A percentile compares a stretch with the other conserved stretches of the same genome.
Evolutionary conservation across 2,329 filamentous ascomycete species (phyloP).

Genomic region (Helotiales sp.): DNA sequence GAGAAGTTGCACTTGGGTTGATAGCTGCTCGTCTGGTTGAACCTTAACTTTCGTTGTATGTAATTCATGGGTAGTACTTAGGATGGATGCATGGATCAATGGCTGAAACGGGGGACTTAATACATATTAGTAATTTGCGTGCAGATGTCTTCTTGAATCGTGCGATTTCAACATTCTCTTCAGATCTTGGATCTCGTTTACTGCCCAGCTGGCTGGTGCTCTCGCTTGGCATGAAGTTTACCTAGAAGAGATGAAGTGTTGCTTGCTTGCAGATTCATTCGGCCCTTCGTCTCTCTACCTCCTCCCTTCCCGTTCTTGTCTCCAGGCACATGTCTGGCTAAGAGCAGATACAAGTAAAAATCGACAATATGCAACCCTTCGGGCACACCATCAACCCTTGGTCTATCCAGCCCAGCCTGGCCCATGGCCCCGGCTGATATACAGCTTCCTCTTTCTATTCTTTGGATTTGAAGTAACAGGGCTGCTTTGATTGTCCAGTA

Average conservation of each 20-base stretch:
- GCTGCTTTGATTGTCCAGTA: not conserved
- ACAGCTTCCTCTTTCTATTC: too few species aligned
- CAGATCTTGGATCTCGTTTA: too few species aligned
- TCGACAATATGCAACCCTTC: not conserved
- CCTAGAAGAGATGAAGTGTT: too few species aligned
- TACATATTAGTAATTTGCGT: constrained; percentile 1
- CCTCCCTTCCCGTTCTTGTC: too few species aligned
- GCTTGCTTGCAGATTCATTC: too few species aligned
- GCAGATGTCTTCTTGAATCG: not conserved
- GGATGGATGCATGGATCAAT: not conserved
- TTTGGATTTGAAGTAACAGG: too few species aligned
- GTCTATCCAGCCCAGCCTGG: not conserved
- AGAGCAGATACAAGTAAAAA: too few species aligned
- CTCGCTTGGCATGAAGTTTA: too few species aligned
- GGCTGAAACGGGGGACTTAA: not conserved
- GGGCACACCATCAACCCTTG: not conserved
- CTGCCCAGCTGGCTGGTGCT: too few species aligned
- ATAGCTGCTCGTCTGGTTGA: not conserved
- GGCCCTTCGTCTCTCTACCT: too few species aligned
- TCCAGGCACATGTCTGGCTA: too few species aligned
- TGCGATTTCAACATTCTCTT: too few species aligned
- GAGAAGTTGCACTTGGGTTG: not conserved
- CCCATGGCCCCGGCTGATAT: not conserved
- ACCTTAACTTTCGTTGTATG: not conserved
- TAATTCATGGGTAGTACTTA: not conserved